Percentiles rank a stretch among this genome's conserved stretches.
phyloP scores from a whole-genome alignment of 768 basidiomycete species.

The Boletus insuetus region DNA sequence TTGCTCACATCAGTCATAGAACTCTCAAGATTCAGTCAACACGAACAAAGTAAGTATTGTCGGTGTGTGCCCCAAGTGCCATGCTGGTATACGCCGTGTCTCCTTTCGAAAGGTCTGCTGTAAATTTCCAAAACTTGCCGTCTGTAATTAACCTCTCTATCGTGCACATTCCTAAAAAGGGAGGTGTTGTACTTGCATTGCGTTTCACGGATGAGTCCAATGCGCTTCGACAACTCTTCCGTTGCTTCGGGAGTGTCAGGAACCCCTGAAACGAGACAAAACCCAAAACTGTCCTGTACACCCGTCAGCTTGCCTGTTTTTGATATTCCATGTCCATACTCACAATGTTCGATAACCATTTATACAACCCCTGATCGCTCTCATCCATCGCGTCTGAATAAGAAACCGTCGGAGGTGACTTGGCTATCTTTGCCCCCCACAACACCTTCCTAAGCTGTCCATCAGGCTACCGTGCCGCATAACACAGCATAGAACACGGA shows the following conservation, averaged over 20 bases:
- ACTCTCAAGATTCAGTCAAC: not conserved
- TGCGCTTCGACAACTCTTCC: conserved; percentile 68
- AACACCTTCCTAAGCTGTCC: conserved; percentile 51
- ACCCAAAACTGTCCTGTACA: conserved; percentile 79
- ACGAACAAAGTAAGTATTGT: conserved; percentile 55
- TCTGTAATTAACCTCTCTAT: conserved; percentile 55
- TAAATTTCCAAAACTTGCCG: conserved; percentile 97
- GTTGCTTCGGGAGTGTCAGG: conserved; percentile 82
- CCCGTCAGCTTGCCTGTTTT: not conserved
- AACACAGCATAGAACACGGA: conserved; percentile 29
- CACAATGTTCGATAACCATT: conserved; percentile 81
- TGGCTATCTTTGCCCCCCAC: conserved; percentile 78
- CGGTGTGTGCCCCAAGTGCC: conserved; percentile 82
- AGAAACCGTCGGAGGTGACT: conserved; percentile 68
- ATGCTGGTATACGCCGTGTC: conserved; percentile 94
- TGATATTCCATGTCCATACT: conserved; percentile 26
- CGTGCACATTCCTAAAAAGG: not conserved
- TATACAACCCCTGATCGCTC: conserved; percentile 65
- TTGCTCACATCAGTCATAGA: conserved; percentile 12
- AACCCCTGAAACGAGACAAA: conserved; percentile 82
- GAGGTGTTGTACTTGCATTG: conserved; percentile 42
- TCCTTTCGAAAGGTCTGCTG: conserved; percentile 83
- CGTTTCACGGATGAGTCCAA: conserved; percentile 89
- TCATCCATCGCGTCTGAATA: conserved; percentile 72
- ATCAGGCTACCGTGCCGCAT: not conserved